Conservation (phyloP, 108 stramenopile species). For the Cylindrotheca closterium region DNA sequence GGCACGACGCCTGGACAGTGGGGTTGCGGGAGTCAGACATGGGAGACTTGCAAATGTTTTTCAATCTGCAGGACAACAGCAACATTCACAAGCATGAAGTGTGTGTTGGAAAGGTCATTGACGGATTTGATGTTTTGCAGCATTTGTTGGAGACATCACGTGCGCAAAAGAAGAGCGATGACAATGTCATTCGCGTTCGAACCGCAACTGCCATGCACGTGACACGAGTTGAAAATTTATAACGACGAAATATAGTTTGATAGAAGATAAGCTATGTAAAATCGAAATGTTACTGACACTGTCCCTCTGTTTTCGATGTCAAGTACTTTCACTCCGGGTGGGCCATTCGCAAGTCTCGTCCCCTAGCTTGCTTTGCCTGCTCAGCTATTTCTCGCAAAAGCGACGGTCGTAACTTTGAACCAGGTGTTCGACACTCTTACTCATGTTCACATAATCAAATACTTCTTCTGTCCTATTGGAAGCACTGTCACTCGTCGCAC, state of each 20-base stretch:
- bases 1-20: constrained; percentile 51
- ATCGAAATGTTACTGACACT: too few relatives aligned
- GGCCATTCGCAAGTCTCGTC: too few relatives aligned
- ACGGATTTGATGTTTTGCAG: constrained; percentile 47
- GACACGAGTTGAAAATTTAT: constrained; percentile 11
- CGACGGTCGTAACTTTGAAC: too few relatives aligned
- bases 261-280: too few relatives aligned
- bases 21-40: constrained; percentile 31
- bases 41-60: constrained; percentile 23
- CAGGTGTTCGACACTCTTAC: too few relatives aligned
- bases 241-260: not conserved
- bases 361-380: too few relatives aligned
- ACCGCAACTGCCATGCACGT: constrained; percentile 34
- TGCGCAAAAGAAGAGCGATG: not conserved
- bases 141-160: constrained; percentile 29
- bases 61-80: constrained; percentile 53
- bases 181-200: constrained; percentile 10
- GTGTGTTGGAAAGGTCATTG: constrained; percentile 53
- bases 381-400: too few relatives aligned
- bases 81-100: constrained; percentile 38
- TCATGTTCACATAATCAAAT: too few relatives aligned
- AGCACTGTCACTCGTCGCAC: too few relatives aligned
- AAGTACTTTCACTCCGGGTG: too few relatives aligned
- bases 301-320: too few relatives aligned
- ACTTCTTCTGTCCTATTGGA: too few relatives aligned